phyloP scores from a whole-genome alignment of 2,329 filamentous ascomycete species.

The Chrysoporthe cubensis region DNA sequence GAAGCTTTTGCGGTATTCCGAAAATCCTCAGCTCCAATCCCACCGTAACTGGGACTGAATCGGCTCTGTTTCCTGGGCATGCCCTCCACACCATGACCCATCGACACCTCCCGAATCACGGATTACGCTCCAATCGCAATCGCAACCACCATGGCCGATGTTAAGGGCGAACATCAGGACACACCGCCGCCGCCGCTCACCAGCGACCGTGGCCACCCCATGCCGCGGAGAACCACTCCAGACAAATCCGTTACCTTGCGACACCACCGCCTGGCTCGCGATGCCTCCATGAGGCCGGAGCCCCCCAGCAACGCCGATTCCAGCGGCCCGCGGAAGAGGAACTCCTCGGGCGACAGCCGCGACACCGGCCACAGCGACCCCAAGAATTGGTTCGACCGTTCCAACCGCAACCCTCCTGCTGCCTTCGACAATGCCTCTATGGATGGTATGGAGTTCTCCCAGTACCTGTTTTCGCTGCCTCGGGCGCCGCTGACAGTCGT shows the following conservation, averaged over 20 bases:
- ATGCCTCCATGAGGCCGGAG: constrained; percentile 40
- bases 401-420: constrained; percentile 53
- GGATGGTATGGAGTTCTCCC: constrained; percentile 46
- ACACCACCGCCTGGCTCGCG: constrained; percentile 50
- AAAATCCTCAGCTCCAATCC: neutral
- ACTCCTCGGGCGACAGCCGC: constrained; percentile 56
- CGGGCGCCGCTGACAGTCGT: constrained; percentile 1
- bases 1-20: neutral
- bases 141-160: constrained; percentile 37
- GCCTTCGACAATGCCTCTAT: constrained; percentile 48
- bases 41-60: neutral
- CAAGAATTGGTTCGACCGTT: constrained; percentile 58
- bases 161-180: constrained; percentile 32
- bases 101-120: constrained; percentile 1
- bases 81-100: constrained; percentile 29
- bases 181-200: constrained; percentile 33
- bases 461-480: no score
- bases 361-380: constrained; percentile 54
- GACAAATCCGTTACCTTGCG: constrained; percentile 52
- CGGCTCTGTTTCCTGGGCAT: neutral
- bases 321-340: constrained; percentile 36
- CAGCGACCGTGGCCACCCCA: constrained; percentile 42
- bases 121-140: constrained; percentile 4
- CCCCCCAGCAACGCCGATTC: constrained; percentile 24
- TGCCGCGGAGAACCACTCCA: constrained; percentile 50